Conservation (phyloP, 345 rosid species). For the Citrus trifoliata region DNA sequence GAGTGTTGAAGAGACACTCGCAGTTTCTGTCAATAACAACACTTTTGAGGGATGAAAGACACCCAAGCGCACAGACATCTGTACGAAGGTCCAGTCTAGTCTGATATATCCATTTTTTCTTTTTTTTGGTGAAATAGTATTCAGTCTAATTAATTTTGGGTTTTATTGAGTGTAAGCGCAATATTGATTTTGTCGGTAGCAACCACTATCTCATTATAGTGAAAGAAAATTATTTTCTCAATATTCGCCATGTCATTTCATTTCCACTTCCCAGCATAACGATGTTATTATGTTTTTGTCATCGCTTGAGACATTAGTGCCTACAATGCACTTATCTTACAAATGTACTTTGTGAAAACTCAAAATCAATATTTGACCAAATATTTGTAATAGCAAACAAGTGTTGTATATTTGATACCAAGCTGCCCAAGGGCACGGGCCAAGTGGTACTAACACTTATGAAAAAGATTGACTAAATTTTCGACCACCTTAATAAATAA, state of each 20-base stretch:
- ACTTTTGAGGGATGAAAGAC: slow-evolving; percentile 14
- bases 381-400: background rate
- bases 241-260: background rate
- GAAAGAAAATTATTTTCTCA: background rate
- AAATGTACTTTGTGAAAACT: no score
- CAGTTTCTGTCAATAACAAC: slow-evolving; percentile 35
- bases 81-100: slow-evolving; percentile 26
- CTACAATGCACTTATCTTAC: background rate
- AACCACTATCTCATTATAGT: background rate
- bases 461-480: background rate
- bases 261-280: background rate
- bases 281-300: no score
- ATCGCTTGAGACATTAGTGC: background rate
- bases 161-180: slow-evolving; percentile 30
- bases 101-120: slow-evolving; percentile 2
- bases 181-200: slow-evolving; percentile 19
- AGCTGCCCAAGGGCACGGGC: no score
- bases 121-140: slow-evolving; percentile 14
- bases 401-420: background rate
- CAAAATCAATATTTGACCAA: background rate
- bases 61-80: slow-evolving; percentile 36
- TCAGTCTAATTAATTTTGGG: slow-evolving; percentile 11
- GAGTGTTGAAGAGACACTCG: slow-evolving; percentile 18
- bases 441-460: background rate
- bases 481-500: no score